A percentile compares a stretch with the other conserved stretches of the same genome.
phyloP scores from a whole-genome alignment of 2,329 filamentous ascomycete species.

The Sclerotinia minor region DNA sequence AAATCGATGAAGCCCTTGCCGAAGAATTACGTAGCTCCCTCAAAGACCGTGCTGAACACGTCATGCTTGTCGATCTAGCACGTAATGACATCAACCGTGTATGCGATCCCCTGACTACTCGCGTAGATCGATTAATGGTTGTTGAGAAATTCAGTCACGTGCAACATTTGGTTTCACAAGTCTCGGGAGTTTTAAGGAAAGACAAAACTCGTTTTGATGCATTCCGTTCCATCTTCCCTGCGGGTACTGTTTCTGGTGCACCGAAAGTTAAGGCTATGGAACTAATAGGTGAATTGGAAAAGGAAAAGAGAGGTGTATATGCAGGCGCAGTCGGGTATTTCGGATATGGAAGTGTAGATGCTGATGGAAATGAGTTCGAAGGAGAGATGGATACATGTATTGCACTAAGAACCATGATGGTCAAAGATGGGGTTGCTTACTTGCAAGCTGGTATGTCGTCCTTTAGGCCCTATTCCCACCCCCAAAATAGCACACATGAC shows the following conservation, averaged over 20 bases:
- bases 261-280: conserved; percentile 98
- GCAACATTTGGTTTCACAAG: conserved; percentile 94
- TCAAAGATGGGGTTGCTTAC: conserved; percentile 89
- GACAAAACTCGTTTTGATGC: conserved; percentile 92
- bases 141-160: conserved; percentile 95
- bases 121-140: conserved; percentile 92
- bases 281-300: conserved; percentile 89
- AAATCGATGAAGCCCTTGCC: conserved; percentile 80
- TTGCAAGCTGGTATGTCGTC: conserved; percentile 66
- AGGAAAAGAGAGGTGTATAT: conserved; percentile 92
- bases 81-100: conserved; percentile 97
- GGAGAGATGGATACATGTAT: conserved; percentile 90
- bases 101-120: conserved; percentile 83
- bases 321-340: conserved; percentile 97
- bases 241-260: conserved; percentile 91
- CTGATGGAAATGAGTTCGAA: conserved; percentile 62
- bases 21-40: conserved; percentile 74
- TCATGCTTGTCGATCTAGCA: conserved; percentile 96
- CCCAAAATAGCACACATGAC: not conserved
- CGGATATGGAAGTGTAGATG: conserved; percentile 74
- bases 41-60: conserved; percentile 92
- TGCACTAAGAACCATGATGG: conserved; percentile 79
- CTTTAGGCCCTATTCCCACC: not conserved
- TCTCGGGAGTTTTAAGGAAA: conserved; percentile 81
- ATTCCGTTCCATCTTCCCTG: conserved; percentile 94